These are phyloP conservation scores for Meripilus lineatus DNA, from an alignment of 1,284 basidiomycete species.

Conservation along the genomic window DNA sequence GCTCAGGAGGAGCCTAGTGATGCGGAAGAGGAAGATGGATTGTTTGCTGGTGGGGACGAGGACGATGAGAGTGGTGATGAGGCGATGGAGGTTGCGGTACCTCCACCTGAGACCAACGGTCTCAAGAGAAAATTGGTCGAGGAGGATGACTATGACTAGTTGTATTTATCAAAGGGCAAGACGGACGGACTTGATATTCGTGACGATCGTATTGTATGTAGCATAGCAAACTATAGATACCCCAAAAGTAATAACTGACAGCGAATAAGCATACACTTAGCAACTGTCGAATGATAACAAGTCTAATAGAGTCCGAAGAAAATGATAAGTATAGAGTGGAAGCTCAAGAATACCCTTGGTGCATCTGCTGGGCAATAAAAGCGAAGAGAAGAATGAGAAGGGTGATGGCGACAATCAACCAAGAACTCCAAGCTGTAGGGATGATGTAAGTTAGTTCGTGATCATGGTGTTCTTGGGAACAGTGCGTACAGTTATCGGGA, in stretches of 20 bases:
- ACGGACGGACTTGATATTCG: too few relatives aligned
- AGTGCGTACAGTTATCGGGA: constrained; percentile 50
- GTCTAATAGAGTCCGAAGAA: not conserved
- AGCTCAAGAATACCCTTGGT: constrained; percentile 11
- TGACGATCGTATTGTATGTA: constrained; percentile 1
- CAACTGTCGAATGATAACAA: not conserved
- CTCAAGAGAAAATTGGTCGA: constrained; percentile 75
- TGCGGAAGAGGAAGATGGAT: constrained; percentile 47
- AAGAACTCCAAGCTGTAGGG: constrained; percentile 27
- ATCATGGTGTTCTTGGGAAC: too few relatives aligned
- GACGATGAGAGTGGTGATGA: constrained; percentile 70
- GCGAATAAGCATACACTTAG: not conserved
- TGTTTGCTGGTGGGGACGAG: constrained; percentile 63
- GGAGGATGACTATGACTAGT: constrained; percentile 81
- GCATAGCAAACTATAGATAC: not conserved
- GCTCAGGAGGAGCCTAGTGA: constrained; percentile 63
- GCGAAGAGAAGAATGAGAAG: constrained; percentile 32
- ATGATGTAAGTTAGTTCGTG: not conserved
- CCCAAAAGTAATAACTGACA: not conserved
- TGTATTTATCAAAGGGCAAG: too few relatives aligned
- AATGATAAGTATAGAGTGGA: not conserved
- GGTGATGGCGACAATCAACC: constrained; percentile 29
- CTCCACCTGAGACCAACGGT: constrained; percentile 45
- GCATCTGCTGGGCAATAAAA: constrained; percentile 27
- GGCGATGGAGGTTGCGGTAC: constrained; percentile 65